Conservation (phyloP, 768 basidiomycete genomes). For the Lepiota venenata region DNA sequence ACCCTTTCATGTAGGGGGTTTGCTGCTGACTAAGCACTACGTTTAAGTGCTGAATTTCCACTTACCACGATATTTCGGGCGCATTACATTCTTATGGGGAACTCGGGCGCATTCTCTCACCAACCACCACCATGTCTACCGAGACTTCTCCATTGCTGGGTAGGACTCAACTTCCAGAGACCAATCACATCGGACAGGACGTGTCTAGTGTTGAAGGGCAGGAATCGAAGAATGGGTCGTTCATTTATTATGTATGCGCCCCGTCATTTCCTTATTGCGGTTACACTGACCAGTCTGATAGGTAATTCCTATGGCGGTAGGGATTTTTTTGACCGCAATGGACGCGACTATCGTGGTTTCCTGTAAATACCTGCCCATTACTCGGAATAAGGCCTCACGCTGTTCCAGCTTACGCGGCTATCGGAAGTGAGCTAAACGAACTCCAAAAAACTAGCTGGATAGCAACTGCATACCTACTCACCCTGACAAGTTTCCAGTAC, state of each 20-base stretch:
- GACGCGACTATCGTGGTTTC: conserved; percentile 17
- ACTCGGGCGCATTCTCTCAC: not conserved
- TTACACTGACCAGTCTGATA: not conserved
- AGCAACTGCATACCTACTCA: conserved; percentile 59
- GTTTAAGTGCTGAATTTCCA: no score
- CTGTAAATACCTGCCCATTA: conserved; percentile 5
- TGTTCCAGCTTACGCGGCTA: conserved; percentile 43
- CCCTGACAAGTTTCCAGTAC: conserved; percentile 59
- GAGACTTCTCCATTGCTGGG: conserved; percentile 32
- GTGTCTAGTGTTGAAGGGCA: conserved; percentile 11
- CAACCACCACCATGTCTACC: conserved; percentile 23
- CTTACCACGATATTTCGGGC: no score
- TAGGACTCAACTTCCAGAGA: conserved; percentile 8
- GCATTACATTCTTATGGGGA: no score
- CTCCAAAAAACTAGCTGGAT: conserved; percentile 68
- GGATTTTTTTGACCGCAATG: conserved; percentile 15
- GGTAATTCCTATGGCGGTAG: conserved; percentile 14
- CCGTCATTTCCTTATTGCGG: conserved; percentile 41
- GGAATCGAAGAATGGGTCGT: not conserved
- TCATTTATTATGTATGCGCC: conserved; percentile 6
- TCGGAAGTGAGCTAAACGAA: conserved; percentile 57
- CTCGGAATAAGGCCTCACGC: not conserved
- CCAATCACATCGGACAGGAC: conserved; percentile 11
- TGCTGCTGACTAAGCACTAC: no score
- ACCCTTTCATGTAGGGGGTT: no score